Base-by-base conservation (phyloP, 2,329 filamentous ascomycete species). In the Calonectria fujianensis region DNA sequence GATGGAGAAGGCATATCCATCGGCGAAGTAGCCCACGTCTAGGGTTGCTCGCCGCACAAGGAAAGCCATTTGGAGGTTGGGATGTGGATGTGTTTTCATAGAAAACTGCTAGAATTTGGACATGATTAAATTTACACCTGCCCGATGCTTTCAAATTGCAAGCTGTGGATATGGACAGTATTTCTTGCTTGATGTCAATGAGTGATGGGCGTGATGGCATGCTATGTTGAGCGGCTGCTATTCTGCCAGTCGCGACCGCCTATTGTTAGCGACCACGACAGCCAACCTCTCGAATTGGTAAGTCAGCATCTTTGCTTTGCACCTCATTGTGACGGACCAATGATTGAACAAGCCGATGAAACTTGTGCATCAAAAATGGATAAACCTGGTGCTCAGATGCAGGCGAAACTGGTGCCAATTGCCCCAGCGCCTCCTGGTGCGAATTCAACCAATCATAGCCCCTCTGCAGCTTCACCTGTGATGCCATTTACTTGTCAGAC, bases 401-500 rank as follows among this genome's bases (percentile, higher is more conserved):
- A 11, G 29, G 31, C 2, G 13, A 57, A 9, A 20, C 57, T 37
- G 16, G 54, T 52, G 8, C 37, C 41, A 41, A 75, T 78, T 70
- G 75, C 74, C 10, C 76, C 76, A 4, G 73, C 74, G 68, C 57
- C 73, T 13, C n/a, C 32, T 10, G 48, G 54, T 14, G 41, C 20
- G 5, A 45, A 29, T 20, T 10, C 27, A 18, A 24, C 50, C 29
- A 37, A 61, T 16, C 50, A 39, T 13, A 9, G 24, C 48, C 13
- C 35, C 31, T 24, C 48, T 39, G 41, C 39, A 65, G 45, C 37
- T 14, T 51, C 48, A 8, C 14, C 29, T 20, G 8, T 51, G n/a
- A 82, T 82, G 79, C 39, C 74, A 24, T 82, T 78, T 41, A 80
- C 76, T n/a, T 84, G 82, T 73, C 80, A 80, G 45, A 63, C 76